A percentile compares a stretch with the other conserved stretches of the same genome.
These are phyloP conservation scores for Penicillium bovifimosum DNA, from an alignment of 495 filamentous ascomycete genomes.

Conservation along the genomic window DNA sequence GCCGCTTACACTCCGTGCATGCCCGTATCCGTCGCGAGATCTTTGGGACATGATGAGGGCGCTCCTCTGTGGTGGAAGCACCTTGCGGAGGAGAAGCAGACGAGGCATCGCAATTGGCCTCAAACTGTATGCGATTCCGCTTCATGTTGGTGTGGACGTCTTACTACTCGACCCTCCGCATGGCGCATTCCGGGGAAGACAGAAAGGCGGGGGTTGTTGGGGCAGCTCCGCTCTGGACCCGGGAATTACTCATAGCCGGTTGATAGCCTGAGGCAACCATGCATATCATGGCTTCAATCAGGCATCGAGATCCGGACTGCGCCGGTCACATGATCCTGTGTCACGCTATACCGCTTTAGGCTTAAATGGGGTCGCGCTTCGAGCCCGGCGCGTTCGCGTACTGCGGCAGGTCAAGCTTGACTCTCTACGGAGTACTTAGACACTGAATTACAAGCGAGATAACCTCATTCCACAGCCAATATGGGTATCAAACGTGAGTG, in stretches of 20 bases:
- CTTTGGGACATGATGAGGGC: conserved; percentile 42
- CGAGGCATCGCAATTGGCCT: conserved; percentile 39
- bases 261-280: not conserved
- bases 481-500: conserved; percentile 86
- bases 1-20: conserved; percentile 51
- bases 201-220: conserved; percentile 26
- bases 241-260: conserved; percentile 7
- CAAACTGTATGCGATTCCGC: conserved; percentile 43
- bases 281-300: conserved; percentile 8
- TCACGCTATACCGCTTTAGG: conserved; percentile 23
- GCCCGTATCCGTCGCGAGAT: conserved; percentile 54
- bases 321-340: conserved; percentile 9
- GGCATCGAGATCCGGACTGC: not conserved
- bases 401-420: conserved; percentile 3
- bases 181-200: conserved; percentile 20
- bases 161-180: conserved; percentile 17
- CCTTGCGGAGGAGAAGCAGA: conserved; percentile 36
- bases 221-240: conserved; percentile 16
- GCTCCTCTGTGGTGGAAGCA: conserved; percentile 29
- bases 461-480: conserved; percentile 15
- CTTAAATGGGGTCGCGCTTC: conserved; percentile 31
- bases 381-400: conserved; percentile 26
- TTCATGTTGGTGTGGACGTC: conserved; percentile 32
- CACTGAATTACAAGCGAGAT: not conserved
- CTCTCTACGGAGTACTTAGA: not conserved